These are phyloP conservation scores for Alternaria alternata DNA, from an alignment of 2,329 filamentous ascomycete genomes.

Conservation along the genomic window DNA sequence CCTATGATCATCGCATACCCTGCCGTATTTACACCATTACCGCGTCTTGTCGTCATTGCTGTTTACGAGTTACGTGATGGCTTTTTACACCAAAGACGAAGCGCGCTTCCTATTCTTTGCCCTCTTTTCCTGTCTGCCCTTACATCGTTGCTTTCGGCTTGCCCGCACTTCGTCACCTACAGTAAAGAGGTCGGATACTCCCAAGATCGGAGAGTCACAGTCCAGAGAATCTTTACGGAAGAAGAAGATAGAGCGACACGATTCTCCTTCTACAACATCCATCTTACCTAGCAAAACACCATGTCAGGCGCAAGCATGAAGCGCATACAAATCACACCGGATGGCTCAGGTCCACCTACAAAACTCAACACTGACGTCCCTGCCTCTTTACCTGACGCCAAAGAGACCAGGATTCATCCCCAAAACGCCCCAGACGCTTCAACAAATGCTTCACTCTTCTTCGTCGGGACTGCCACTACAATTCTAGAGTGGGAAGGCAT, in stretches of 20 bases:
- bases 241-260: background rate
- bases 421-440: conserved; percentile 44
- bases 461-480: conserved; percentile 66
- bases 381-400: conserved; percentile 53
- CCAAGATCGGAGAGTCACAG: conserved; percentile 2
- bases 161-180: conserved; percentile 11
- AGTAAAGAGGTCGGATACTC: conserved; percentile 7
- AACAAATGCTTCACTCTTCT: conserved; percentile 59
- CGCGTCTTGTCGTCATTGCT: conserved; percentile 36
- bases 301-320: conserved; percentile 45
- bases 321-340: conserved; percentile 53
- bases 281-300: background rate
- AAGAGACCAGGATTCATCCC: conserved; percentile 56
- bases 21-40: conserved; percentile 25
- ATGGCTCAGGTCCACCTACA: conserved; percentile 49
- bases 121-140: conserved; percentile 36
- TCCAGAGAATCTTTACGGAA: background rate
- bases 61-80: conserved; percentile 24
- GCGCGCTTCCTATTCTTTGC: conserved; percentile 39
- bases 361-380: conserved; percentile 49
- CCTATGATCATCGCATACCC: conserved; percentile 19
- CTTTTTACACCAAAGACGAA: conserved; percentile 28
- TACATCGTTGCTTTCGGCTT: conserved; percentile 30
- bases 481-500: conserved; percentile 63
- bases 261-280: background rate